Evolutionary conservation across 169 alveolate species (phyloP), one percentile per base, ranked within the genome.

Genomic region (Plasmodium malariae): DNA sequence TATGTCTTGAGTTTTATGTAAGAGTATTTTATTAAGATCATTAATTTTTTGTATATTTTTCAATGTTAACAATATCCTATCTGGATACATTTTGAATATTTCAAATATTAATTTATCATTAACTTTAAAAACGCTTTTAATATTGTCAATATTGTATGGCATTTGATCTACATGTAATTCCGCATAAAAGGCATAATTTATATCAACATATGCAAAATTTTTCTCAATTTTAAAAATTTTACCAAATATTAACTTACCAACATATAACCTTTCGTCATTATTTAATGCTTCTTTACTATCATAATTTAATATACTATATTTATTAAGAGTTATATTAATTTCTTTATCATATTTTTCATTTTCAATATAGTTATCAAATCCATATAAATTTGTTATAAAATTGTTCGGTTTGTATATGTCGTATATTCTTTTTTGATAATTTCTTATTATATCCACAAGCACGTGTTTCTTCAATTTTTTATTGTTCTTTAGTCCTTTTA

Each of bases 21-120:
- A 65, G 54, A 86, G 57, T 40, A 86, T 86, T 19, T 54, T 86
- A 70, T 86, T 86, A 28, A 86, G 69, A 54, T 86, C 92, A 70
- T 86, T 86, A 57, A 86, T 74, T 72, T 86, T 86, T 57, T 86
- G 92, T 14, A 86, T 86, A 86, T 86, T 86, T 86, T 86, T 86
- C 62, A 86, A 26, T 26, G 92, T 86, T 72, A 86, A 70, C 37
- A 55, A 51, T 24, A 86, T 86, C 70, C 30, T 68, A 32, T 71
- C 60, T n/a, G 86, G 72, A 72, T 86, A 86, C 70, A 86, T 70
- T 86, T 86, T 86, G 70, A 70, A 86, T 30, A 86, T 86, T 71
- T 86, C 92, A 59, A 86, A 86, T 37, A 86, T 69, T 34, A 86
- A 71, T 40, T 70, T 86, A 72, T 86, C 92, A 69, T 86, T 86